These are phyloP conservation scores for Sechiopsis laciniata DNA, from an alignment of 306 rosid genomes.

Conservation along the genomic window DNA sequence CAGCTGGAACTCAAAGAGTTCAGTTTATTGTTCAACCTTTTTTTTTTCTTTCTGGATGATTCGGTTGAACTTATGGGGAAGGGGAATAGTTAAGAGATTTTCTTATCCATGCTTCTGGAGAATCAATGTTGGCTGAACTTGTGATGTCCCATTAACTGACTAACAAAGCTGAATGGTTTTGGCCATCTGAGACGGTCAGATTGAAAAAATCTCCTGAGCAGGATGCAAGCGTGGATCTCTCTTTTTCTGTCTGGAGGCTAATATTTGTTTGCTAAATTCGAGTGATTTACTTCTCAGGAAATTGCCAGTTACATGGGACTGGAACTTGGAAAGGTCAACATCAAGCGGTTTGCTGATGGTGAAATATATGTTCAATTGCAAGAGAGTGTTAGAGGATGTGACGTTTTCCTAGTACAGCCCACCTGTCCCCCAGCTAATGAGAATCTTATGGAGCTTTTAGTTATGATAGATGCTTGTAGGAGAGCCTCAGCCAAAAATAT, in stretches of 20 bases:
- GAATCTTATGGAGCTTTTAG: conserved; percentile 83
- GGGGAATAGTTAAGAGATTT: neutral
- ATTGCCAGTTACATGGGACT: conserved; percentile 89
- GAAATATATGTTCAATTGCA: conserved; percentile 87
- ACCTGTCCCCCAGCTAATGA: conserved; percentile 94
- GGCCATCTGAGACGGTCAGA: neutral
- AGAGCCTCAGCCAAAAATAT: conserved; percentile 90
- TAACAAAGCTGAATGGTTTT: neutral
- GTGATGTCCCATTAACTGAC: conserved; percentile 3
- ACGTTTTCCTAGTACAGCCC: conserved; percentile 81
- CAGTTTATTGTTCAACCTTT: neutral
- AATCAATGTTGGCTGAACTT: neutral
- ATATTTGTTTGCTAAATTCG: conserved; percentile 21
- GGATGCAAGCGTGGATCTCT: neutral
- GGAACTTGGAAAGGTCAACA: conserved; percentile 74
- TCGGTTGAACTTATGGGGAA: neutral
- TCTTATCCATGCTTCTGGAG: neutral
- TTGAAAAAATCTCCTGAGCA: neutral
- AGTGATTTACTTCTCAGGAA: conserved; percentile 43
- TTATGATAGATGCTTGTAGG: conserved; percentile 93
- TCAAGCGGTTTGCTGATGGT: conserved; percentile 92
- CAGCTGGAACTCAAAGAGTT: neutral
- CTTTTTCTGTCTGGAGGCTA: neutral
- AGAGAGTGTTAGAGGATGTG: conserved; percentile 96
- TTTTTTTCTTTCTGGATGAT: neutral